These are phyloP conservation scores for Acrasis kona DNA, from an alignment of 78 protist species.

Conservation along the genomic window DNA sequence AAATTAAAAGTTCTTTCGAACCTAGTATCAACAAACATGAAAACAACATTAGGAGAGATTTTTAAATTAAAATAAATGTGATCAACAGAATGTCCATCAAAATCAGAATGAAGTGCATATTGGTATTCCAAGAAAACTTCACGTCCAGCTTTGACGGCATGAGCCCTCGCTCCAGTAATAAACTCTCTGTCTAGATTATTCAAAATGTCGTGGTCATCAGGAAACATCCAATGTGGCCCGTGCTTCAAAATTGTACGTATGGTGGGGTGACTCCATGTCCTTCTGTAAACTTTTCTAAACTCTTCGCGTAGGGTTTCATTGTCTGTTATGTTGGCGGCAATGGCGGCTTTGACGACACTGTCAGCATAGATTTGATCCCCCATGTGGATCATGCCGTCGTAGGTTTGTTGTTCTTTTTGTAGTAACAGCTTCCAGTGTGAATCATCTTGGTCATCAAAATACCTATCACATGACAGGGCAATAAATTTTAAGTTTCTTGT, in stretches of 20 bases:
- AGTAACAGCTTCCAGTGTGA: not conserved
- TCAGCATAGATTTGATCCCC: not conserved
- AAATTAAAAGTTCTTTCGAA: not conserved
- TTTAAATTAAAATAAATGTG: not conserved
- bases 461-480: not conserved
- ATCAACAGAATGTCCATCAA: not conserved
- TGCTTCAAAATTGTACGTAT: not conserved
- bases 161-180: not conserved
- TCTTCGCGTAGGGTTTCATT: not conserved
- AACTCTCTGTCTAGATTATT: not conserved
- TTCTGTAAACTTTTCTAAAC: not conserved
- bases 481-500: not conserved
- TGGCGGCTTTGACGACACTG: no score
- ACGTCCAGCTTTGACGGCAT: not conserved
- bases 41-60: not conserved
- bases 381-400: not conserved
- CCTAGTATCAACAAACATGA: not conserved
- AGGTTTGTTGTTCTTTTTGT: not conserved
- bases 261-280: not conserved
- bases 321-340: not conserved
- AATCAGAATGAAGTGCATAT: not conserved
- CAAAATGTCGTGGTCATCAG: not conserved
- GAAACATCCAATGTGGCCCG: not conserved
- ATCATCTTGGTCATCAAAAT: not conserved
- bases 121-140: not conserved